Percentiles rank a stretch among this genome's conserved stretches.
phyloP scores from a whole-genome alignment of 495 filamentous ascomycete genomes.

The Hypoxylon fragiforme region DNA sequence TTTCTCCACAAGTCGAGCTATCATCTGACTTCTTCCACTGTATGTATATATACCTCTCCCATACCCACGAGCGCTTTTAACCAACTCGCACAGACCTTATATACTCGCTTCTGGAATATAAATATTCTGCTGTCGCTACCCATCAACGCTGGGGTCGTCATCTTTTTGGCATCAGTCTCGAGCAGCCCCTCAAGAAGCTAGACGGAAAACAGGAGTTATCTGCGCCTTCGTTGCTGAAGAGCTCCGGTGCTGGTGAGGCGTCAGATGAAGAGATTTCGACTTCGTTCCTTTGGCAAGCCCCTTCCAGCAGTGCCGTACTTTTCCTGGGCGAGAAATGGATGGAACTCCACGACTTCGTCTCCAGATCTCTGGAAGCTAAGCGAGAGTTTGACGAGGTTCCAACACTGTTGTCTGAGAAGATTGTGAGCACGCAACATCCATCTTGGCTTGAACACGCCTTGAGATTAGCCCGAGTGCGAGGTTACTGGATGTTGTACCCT shows the following conservation, averaged over 20 bases:
- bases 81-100: constrained; percentile 54
- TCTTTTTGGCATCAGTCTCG: constrained; percentile 75
- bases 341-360: constrained; percentile 76
- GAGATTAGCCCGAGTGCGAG: constrained; percentile 68
- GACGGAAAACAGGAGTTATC: constrained; percentile 57
- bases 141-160: constrained; percentile 49
- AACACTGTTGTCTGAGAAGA: constrained; percentile 47
- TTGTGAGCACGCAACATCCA: constrained; percentile 64
- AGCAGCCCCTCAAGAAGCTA: constrained; percentile 65
- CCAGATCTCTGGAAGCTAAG: constrained; percentile 54
- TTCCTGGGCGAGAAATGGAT: constrained; percentile 83
- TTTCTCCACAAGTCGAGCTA: constrained; percentile 76
- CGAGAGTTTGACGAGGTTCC: constrained; percentile 36
- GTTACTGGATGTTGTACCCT: constrained; percentile 78
- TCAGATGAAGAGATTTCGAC: constrained; percentile 41
- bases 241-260: constrained; percentile 28
- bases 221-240: constrained; percentile 46
- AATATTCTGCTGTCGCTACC: constrained; percentile 60
- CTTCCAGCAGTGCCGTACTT: constrained; percentile 75
- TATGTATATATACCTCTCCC: constrained; percentile 30
- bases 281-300: constrained; percentile 80
- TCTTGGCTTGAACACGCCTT: constrained; percentile 78
- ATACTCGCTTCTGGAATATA: constrained; percentile 72
- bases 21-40: constrained; percentile 80
- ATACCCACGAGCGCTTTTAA: background rate